Evolutionary conservation across 345 rosid species (phyloP).

Genomic region (Gossypium thurberi): DNA sequence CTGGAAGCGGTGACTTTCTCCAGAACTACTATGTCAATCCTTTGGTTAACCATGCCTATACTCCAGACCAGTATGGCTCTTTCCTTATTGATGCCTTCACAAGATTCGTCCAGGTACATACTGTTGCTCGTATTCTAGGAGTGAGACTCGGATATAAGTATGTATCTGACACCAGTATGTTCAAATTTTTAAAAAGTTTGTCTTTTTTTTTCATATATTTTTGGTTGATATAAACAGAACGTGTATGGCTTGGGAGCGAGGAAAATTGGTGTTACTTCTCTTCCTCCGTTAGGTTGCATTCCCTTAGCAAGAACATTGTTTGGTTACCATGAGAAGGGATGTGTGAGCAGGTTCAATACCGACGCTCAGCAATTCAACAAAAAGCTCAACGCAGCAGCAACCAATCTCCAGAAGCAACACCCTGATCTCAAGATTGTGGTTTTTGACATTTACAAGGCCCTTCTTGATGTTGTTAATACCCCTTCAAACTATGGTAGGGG

Average conservation of each 20-base stretch:
- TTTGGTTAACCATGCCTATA: constrained; percentile 39
- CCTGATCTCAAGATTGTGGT: constrained; percentile 69
- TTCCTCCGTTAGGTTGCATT: constrained; percentile 86
- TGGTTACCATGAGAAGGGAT: constrained; percentile 52
- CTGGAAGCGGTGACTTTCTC: constrained; percentile 85
- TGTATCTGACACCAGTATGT: background rate
- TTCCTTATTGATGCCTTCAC: constrained; percentile 45
- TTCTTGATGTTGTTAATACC: constrained; percentile 49
- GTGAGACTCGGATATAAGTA: background rate
- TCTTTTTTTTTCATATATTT: background rate
- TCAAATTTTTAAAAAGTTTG: no score
- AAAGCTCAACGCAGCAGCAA: constrained; percentile 53
- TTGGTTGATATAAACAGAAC: constrained; percentile 29
- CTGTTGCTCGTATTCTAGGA: background rate
- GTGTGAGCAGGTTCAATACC: constrained; percentile 57
- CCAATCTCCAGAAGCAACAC: constrained; percentile 57
- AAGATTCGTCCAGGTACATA: constrained; percentile 52
- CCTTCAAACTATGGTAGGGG: constrained; percentile 53
- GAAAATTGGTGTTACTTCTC: constrained; percentile 85
- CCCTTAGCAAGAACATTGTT: constrained; percentile 76
- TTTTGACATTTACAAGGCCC: constrained; percentile 74
- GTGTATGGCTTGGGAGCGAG: constrained; percentile 65
- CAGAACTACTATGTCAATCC: constrained; percentile 88
- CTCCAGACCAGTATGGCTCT: constrained; percentile 67
- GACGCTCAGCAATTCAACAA: constrained; percentile 73